phyloP scores from a whole-genome alignment of 1,284 basidiomycete genomes.

The Athelia psychrophila region DNA sequence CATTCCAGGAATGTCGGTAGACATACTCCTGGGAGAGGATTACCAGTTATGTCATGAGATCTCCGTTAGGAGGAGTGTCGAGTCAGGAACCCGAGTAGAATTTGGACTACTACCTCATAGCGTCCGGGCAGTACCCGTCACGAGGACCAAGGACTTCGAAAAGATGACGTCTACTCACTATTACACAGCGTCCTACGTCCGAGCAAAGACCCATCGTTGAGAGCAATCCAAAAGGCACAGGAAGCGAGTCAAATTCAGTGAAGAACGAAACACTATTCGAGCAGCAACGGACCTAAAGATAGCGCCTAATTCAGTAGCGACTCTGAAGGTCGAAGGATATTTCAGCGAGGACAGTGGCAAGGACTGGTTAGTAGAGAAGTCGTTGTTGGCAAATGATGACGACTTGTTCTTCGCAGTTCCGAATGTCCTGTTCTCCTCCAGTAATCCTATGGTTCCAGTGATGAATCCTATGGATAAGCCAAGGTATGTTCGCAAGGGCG shows the following conservation, averaged over 20 bases:
- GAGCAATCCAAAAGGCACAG: not conserved
- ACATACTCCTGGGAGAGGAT: slow-evolving; percentile 6
- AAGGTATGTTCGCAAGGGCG: not conserved
- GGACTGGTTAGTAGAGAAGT: not conserved
- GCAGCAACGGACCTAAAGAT: not conserved
- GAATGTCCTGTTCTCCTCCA: not conserved
- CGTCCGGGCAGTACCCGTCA: not conserved
- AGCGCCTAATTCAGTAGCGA: not conserved
- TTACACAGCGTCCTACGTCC: not conserved
- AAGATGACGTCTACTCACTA: not conserved
- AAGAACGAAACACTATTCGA: not conserved
- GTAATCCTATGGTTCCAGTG: not conserved
- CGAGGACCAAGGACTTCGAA: not conserved
- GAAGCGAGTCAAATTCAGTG: not conserved
- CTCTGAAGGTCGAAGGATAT: not conserved
- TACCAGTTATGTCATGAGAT: slow-evolving; percentile 3
- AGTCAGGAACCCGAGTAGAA: not conserved
- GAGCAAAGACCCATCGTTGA: too few relatives aligned
- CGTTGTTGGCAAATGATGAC: not conserved
- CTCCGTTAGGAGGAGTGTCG: not conserved
- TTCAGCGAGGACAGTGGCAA: not conserved
- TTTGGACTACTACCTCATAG: not conserved
- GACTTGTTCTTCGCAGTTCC: not conserved
- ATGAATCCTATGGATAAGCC: not conserved
- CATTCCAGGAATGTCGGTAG: slow-evolving; percentile 4